Conservation (phyloP, 164 flowering plant genomes). For the Vitis rupestris region DNA sequence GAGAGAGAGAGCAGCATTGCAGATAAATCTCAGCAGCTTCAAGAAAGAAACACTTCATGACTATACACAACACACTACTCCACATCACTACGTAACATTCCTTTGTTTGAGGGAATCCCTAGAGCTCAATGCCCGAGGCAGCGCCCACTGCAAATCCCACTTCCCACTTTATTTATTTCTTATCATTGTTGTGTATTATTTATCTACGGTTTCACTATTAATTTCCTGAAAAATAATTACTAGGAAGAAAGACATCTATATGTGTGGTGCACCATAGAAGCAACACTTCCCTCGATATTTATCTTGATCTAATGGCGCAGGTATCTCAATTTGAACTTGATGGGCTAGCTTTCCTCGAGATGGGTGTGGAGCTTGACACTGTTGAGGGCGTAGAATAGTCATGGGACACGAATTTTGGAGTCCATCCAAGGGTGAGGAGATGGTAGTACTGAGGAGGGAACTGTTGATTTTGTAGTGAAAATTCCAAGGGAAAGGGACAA, state of each 20-base stretch:
- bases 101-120: constrained; percentile 52
- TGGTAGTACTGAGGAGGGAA: neutral
- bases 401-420: neutral
- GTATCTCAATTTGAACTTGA: no score
- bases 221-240: no score
- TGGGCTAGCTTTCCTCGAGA: no score
- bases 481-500: constrained; percentile 37
- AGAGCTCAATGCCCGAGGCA: constrained; percentile 41
- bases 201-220: no score
- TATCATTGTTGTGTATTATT: neutral
- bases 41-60: constrained; percentile 23
- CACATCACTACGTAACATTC: constrained; percentile 43
- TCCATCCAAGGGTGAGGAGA: neutral
- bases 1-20: constrained; percentile 2
- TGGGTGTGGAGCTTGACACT: no score
- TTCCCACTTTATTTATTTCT: constrained; percentile 15
- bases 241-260: no score
- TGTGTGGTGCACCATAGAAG: no score
- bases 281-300: no score
- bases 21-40: constrained; percentile 45
- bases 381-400: neutral
- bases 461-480: constrained; percentile 7
- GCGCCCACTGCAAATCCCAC: constrained; percentile 45
- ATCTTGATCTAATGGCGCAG: no score
- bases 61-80: constrained; percentile 14